phyloP scores from a whole-genome alignment of 2,329 filamentous ascomycete genomes.

The Calonectria pseudoreteaudii region DNA sequence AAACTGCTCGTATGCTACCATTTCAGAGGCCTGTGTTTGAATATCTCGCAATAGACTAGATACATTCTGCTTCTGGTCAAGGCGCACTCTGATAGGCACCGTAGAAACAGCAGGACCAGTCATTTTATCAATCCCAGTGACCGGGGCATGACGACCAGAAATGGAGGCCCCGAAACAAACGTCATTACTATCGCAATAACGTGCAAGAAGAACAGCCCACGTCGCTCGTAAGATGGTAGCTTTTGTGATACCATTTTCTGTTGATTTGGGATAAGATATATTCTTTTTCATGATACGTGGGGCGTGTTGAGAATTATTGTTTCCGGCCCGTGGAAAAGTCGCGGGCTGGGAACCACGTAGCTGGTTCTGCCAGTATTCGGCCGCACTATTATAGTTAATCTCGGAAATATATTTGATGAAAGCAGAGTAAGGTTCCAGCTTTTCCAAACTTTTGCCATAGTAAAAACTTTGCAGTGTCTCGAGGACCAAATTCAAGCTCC shows the following conservation, averaged over 20 bases:
- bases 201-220: constrained; percentile 61
- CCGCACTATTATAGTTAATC: background rate
- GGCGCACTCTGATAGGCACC: constrained; percentile 32
- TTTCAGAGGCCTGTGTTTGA: constrained; percentile 23
- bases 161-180: constrained; percentile 57
- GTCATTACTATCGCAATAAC: constrained; percentile 56
- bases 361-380: background rate
- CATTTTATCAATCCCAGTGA: constrained; percentile 37
- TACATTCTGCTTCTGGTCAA: constrained; percentile 45
- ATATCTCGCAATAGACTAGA: constrained; percentile 54
- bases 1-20: constrained; percentile 26
- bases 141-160: constrained; percentile 49
- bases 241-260: constrained; percentile 11
- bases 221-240: constrained; percentile 51
- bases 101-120: constrained; percentile 47
- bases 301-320: background rate
- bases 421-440: background rate
- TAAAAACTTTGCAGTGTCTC: background rate
- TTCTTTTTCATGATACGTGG: background rate
- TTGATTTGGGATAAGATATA: background rate
- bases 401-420: background rate
- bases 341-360: background rate
- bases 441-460: background rate
- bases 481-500: background rate
- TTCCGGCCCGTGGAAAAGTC: background rate